Base-by-base conservation (phyloP, 306 rosid species). In the Prunus mume region DNA sequence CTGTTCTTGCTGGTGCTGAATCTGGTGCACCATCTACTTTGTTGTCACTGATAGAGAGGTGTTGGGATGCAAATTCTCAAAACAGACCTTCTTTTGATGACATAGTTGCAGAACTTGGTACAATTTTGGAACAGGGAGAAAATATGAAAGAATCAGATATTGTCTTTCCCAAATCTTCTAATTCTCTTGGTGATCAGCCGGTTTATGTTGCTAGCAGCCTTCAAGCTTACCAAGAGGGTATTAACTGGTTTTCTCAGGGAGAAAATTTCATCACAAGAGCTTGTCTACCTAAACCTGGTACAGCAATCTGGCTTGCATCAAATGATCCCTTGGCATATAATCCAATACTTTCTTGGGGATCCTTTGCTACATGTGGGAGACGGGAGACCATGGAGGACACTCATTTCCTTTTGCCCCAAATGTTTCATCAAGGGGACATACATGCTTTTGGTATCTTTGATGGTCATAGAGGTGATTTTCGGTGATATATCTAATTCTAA, bases 351-450 rank as follows among this genome's bases (percentile, higher is more conserved):
- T 88, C 97, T 61, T 89, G 91, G 89, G 98, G 98, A 80, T 95
- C 97, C 78, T 92, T 86, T 79, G 92, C 98, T 64, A 89, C 98
- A 47, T 84, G 97, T 63, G 98, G 97, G 63, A 88, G 91, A 87
- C 87, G 98, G 86, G 97, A 95, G 88, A 80, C 88, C 27, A 92
- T 90, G 98, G 98, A 95, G 92, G 98, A 95, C 73, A 84, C 92
- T 19, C 93, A 90, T 92, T 92, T 92, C 75, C 84, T 92, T 73
- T 83, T 87, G 72, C 98, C 96, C 46, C 83, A 78, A 69, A 24
- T 90, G 76, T 80, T 87, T 72, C 73, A 79, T 76, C 90, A 87
- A 84, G 76, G 84, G 68, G 90, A 91, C 76, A 67, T 84, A 72
- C 90, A 86, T 90, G 87, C 69, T 70, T 95, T 92, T 83, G 98